Conservation (phyloP, 345 rosid species). For the Salix purpurea region DNA sequence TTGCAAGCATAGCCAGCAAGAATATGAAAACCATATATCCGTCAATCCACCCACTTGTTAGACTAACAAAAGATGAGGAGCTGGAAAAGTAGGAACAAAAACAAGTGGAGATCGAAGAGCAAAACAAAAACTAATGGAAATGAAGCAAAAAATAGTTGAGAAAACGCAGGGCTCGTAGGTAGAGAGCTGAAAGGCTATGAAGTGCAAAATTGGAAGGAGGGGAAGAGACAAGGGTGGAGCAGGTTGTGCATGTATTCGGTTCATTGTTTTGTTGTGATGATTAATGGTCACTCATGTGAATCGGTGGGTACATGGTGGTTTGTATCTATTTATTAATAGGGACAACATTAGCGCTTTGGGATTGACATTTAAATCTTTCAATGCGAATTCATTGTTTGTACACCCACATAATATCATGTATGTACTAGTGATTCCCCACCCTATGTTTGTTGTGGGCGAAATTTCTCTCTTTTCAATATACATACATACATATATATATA, state of each 20-base stretch:
- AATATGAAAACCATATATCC: neutral
- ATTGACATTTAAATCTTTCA: neutral
- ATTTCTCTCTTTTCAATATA: no score
- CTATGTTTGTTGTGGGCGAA: no score
- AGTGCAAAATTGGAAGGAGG: constrained; percentile 14
- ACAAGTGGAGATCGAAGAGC: neutral
- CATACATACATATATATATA: no score
- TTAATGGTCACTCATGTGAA: constrained; percentile 31
- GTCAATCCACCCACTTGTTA: neutral
- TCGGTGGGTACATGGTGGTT: constrained; percentile 27
- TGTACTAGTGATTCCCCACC: neutral
- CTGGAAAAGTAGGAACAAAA: neutral
- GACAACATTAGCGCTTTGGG: constrained; percentile 11
- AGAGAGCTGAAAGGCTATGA: neutral
- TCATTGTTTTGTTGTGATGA: constrained; percentile 39
- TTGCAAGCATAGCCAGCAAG: neutral
- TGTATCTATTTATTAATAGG: constrained; percentile 25
- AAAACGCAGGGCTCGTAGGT: neutral
- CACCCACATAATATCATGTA: neutral
- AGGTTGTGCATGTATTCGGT: constrained; percentile 1
- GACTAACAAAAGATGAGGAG: neutral
- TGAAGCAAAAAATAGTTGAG: neutral
- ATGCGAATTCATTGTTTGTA: neutral
- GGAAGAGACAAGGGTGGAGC: constrained; percentile 29
- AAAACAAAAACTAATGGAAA: neutral